Evolutionary conservation across 768 basidiomycete genomes (phyloP).

Genomic region (Peribolospora baueri): DNA sequence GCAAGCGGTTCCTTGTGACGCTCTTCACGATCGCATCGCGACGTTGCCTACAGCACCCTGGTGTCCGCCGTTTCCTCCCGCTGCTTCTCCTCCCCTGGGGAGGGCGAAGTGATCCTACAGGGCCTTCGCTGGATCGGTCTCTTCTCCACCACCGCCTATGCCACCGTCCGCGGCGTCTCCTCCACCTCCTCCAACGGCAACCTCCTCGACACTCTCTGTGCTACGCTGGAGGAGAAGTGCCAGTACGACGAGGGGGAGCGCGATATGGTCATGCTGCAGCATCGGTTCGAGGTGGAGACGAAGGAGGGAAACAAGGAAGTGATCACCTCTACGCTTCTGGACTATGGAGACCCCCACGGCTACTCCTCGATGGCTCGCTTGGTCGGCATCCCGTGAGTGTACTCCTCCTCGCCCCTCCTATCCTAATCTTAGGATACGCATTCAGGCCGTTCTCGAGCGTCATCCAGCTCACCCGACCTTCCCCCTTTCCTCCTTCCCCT

Average conservation of each 20-base stretch:
- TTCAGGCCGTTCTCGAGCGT: too few species aligned
- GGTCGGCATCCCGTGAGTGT: too few species aligned
- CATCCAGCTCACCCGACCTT: too few species aligned
- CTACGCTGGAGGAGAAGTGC: conserved; percentile 70
- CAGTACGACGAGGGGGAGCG: conserved; percentile 71
- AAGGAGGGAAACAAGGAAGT: conserved; percentile 54
- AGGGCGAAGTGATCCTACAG: conserved; percentile 52
- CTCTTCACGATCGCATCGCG: conserved; percentile 36
- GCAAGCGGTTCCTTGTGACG: conserved; percentile 44
- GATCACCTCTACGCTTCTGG: conserved; percentile 71
- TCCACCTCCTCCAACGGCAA: conserved; percentile 30
- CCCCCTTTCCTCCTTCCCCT: neutral
- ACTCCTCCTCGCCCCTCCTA: too few species aligned
- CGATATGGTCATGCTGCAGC: conserved; percentile 92
- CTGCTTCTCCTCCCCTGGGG: conserved; percentile 42
- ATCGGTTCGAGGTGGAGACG: conserved; percentile 86
- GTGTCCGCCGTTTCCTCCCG: too few species aligned
- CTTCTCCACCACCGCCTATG: conserved; percentile 37
- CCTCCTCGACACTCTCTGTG: conserved; percentile 83
- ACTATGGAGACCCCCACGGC: conserved; percentile 41
- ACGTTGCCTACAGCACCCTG: too few species aligned
- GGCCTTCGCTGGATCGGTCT: conserved; percentile 85
- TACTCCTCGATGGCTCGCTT: conserved; percentile 1
- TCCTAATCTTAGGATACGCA: too few species aligned
- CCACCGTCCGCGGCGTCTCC: conserved; percentile 25